Conservation (phyloP, 352 stramenopile species). For the Phytophthora lateralis region DNA sequence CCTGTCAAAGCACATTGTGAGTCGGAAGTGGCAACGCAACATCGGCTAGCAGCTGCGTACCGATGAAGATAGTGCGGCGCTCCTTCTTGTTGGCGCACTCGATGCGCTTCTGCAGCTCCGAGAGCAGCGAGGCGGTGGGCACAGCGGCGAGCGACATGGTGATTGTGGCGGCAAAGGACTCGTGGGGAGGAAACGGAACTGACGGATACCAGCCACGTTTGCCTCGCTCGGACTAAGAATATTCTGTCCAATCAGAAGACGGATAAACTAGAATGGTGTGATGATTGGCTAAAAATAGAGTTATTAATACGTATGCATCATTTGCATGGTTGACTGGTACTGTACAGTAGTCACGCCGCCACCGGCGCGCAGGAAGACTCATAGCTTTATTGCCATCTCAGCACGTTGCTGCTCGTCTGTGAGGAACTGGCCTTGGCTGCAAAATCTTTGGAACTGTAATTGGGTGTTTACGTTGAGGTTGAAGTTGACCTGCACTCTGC, state of each 20-base stretch:
- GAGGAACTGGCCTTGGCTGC: no score
- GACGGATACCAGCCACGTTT: constrained; percentile 27
- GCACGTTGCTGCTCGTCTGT: no score
- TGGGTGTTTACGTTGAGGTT: constrained; percentile 23
- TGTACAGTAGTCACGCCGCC: no score
- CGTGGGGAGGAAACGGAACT: constrained; percentile 34
- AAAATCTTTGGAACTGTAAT: constrained; percentile 9
- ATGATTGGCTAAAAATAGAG: no score
- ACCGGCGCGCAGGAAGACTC: no score
- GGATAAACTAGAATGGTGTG: no score
- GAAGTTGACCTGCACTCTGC: constrained; percentile 19
- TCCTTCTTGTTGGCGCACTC: constrained; percentile 93
- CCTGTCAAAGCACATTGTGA: constrained; percentile 43
- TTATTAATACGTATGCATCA: no score
- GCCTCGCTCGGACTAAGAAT: constrained; percentile 3
- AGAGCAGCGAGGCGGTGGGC: constrained; percentile 85
- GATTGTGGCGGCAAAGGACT: not conserved
- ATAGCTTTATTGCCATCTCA: no score
- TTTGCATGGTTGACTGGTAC: no score
- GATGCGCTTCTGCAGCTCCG: constrained; percentile 92
- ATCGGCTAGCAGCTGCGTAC: constrained; percentile 43
- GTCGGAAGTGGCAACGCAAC: not conserved
- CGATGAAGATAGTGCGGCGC: constrained; percentile 95
- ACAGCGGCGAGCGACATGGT: constrained; percentile 75
- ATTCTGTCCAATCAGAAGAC: not conserved